Conservation (phyloP, 208 protist genomes). For the Tetramitus jugosus region DNA sequence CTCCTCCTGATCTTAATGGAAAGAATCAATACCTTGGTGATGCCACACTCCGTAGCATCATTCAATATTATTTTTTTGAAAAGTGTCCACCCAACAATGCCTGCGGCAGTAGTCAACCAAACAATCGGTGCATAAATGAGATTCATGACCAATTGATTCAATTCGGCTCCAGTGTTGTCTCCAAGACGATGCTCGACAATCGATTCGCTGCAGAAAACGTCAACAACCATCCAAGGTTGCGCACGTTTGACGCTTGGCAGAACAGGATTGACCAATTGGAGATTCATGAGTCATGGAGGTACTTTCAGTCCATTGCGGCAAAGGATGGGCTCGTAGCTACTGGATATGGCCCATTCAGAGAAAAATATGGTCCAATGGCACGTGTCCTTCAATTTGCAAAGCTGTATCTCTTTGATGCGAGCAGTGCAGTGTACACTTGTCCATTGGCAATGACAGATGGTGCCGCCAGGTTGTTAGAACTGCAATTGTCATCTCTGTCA, state of each 20-base stretch:
- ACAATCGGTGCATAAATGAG: too few species aligned
- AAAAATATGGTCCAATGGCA: conserved; percentile 13
- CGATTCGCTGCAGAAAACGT: too few species aligned
- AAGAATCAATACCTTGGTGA: too few species aligned
- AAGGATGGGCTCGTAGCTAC: conserved; percentile 33
- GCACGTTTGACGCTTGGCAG: conserved; percentile 14
- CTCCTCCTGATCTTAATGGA: too few species aligned
- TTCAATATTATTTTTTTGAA: too few species aligned
- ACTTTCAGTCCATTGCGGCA: conserved; percentile 31
- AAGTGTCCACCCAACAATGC: too few species aligned
- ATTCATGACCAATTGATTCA: too few species aligned
- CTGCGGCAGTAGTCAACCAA: too few species aligned
- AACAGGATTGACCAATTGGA: conserved; percentile 34
- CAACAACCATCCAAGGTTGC: conserved; percentile 3
- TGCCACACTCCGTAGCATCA: too few species aligned
- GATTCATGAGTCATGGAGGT: conserved; percentile 23
- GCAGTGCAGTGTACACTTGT: conserved; percentile 28
- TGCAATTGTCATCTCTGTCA: background rate
- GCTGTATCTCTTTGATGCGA: conserved; percentile 27
- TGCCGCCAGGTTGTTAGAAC: conserved; percentile 29
- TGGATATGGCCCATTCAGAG: conserved; percentile 26
- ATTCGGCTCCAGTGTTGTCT: too few species aligned
- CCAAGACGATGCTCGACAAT: too few species aligned
- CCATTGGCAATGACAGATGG: conserved; percentile 44
- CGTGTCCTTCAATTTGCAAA: conserved; percentile 36